Evolutionary conservation across 108 stramenopile species (phyloP).

Genomic region (Discostella pseudostelligera): DNA sequence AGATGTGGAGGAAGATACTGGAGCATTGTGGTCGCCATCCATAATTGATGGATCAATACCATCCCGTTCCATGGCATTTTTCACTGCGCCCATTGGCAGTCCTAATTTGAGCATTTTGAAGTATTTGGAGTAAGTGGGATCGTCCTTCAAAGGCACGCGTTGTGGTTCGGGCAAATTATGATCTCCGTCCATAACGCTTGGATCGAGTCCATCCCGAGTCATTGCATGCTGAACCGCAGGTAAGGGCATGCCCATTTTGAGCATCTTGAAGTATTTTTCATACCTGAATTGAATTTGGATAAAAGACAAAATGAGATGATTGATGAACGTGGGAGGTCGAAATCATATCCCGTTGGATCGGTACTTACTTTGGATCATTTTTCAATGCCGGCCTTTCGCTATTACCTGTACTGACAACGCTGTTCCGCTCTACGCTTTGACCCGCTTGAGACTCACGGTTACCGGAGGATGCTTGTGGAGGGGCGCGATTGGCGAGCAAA

Average conservation of each 20-base stretch:
- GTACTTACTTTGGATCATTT: constrained; percentile 64
- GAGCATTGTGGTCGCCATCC: constrained; percentile 86
- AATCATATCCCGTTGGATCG: neutral
- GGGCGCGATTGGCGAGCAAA: constrained; percentile 2
- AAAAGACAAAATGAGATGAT: neutral
- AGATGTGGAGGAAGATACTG: constrained; percentile 24
- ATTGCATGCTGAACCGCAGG: constrained; percentile 87
- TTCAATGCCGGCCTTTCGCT: constrained; percentile 59
- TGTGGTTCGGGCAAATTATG: constrained; percentile 60
- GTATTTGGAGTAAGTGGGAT: constrained; percentile 80
- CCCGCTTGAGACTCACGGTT: neutral
- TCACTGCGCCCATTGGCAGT: constrained; percentile 85
- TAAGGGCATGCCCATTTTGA: constrained; percentile 83
- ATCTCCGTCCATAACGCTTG: constrained; percentile 81
- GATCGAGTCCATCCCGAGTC: constrained; percentile 78
- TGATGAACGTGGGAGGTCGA: neutral
- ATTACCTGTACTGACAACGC: constrained; percentile 1
- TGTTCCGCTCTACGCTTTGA: neutral
- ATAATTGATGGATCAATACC: constrained; percentile 72
- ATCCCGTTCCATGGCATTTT: constrained; percentile 86
- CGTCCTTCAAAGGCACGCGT: constrained; percentile 71
- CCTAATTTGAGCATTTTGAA: constrained; percentile 94
- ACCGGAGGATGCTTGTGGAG: neutral
- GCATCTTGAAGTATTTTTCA: constrained; percentile 78
- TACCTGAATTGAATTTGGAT: constrained; percentile 19